These are phyloP conservation scores for Ogataea angusta DNA, from an alignment of 805 yeast species.

Conservation along the genomic window DNA sequence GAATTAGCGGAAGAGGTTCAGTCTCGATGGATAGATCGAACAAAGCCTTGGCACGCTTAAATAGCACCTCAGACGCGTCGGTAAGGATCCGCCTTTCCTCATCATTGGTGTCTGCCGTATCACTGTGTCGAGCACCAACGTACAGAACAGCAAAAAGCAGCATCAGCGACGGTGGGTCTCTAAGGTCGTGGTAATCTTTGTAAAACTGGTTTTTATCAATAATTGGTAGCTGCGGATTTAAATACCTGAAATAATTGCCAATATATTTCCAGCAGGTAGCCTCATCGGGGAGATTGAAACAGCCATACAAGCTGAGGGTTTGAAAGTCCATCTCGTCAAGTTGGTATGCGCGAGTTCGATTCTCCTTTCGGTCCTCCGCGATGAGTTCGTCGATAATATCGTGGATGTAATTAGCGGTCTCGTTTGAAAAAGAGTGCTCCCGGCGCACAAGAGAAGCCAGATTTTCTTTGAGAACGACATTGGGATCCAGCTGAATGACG, in stretches of 20 bases:
- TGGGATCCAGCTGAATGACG: conserved; percentile 12
- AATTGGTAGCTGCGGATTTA: conserved; percentile 67
- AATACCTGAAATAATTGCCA: conserved; percentile 56
- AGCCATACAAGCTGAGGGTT: conserved; percentile 61
- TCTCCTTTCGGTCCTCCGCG: conserved; percentile 14
- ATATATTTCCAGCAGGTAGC: conserved; percentile 60
- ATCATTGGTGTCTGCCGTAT: conserved; percentile 51
- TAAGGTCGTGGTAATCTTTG: conserved; percentile 51
- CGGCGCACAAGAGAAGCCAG: conserved; percentile 13
- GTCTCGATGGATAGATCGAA: conserved; percentile 67
- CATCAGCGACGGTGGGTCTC: conserved; percentile 58
- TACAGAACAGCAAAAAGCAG: conserved; percentile 62
- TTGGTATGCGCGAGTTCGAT: conserved; percentile 21
- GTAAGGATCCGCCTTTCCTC: conserved; percentile 44
- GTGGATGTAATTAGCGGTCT: conserved; percentile 27
- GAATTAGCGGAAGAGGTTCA: conserved; percentile 61
- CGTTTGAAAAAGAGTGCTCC: conserved; percentile 13
- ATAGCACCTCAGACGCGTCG: conserved; percentile 30
- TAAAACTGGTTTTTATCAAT: conserved; percentile 61
- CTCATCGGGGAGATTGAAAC: conserved; percentile 65
- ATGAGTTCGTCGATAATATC: conserved; percentile 19
- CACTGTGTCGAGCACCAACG: conserved; percentile 62
- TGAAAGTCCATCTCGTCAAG: conserved; percentile 50
- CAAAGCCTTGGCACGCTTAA: conserved; percentile 54
- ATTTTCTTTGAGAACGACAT: conserved; percentile 10